phyloP scores from a whole-genome alignment of 1,284 basidiomycete species.

The Phellinidium pouzarii region DNA sequence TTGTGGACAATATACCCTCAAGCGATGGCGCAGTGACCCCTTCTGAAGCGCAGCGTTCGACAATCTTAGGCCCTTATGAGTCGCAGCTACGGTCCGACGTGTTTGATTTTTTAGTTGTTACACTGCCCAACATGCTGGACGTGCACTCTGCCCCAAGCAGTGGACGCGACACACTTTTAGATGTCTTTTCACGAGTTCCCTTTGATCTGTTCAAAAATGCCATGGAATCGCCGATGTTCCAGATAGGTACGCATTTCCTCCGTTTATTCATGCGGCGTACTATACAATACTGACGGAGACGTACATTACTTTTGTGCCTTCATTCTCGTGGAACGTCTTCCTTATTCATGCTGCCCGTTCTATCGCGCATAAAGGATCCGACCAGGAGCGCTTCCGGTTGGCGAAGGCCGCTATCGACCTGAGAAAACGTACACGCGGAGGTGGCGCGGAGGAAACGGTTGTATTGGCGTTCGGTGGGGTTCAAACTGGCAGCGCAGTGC shows the following conservation, averaged over 20 bases:
- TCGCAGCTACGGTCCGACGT: constrained; percentile 64
- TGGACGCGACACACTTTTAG: constrained; percentile 60
- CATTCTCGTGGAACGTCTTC: neutral
- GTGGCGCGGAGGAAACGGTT: constrained; percentile 72
- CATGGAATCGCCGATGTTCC: constrained; percentile 68
- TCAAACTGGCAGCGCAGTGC: constrained; percentile 66
- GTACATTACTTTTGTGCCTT: neutral
- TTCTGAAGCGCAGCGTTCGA: constrained; percentile 40
- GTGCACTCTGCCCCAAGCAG: constrained; percentile 29
- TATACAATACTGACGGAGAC: constrained; percentile 11
- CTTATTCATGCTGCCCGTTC: neutral
- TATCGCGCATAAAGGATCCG: constrained; percentile 45
- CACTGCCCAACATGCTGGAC: constrained; percentile 56
- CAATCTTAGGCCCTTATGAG: constrained; percentile 67
- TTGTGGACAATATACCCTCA: constrained; percentile 54
- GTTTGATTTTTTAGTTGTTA: constrained; percentile 68
- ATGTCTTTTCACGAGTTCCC: constrained; percentile 65
- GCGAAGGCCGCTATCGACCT: constrained; percentile 81
- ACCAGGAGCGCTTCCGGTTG: constrained; percentile 83
- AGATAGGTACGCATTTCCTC: constrained; percentile 52
- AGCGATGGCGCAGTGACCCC: constrained; percentile 48
- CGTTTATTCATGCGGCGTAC: neutral
- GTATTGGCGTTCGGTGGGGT: constrained; percentile 77
- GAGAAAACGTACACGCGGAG: constrained; percentile 62
- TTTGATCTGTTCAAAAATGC: constrained; percentile 79